Evolutionary conservation across 2,329 filamentous ascomycete genomes (phyloP).

Genomic region (Escovopsis weberi): DNA sequence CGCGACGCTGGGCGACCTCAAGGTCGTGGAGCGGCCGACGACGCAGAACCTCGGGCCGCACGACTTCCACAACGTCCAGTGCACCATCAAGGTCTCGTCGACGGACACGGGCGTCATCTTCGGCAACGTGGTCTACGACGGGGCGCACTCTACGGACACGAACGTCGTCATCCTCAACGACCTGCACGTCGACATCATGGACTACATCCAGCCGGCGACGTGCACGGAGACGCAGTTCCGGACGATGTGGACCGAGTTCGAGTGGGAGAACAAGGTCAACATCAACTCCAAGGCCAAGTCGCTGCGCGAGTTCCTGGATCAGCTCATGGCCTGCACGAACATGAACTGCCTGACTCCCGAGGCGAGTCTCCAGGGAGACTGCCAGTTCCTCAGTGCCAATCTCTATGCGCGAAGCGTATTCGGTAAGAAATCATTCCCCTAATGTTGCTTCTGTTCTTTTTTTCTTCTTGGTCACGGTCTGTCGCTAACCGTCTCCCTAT

Average conservation of each 20-base stretch:
- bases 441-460: too few species aligned
- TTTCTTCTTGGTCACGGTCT: background rate
- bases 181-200: conserved; percentile 98
- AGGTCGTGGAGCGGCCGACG: conserved; percentile 91
- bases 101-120: conserved; percentile 98
- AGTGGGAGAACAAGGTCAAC: conserved; percentile 99
- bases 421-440: conserved; percentile 45
- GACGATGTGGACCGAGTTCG: conserved; percentile 99
- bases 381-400: conserved; percentile 94
- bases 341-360: conserved; percentile 97
- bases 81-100: conserved; percentile 95
- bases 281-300: conserved; percentile 96
- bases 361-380: conserved; percentile 91
- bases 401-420: conserved; percentile 94
- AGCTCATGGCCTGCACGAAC: conserved; percentile 95
- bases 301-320: conserved; percentile 79
- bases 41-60: conserved; percentile 92
- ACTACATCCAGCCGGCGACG: conserved; percentile 94
- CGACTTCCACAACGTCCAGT: conserved; percentile 96
- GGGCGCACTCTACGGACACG: conserved; percentile 77
- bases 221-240: conserved; percentile 98
- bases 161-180: conserved; percentile 98
- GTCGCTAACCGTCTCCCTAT: background rate
- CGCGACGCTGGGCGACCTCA: conserved; percentile 92
- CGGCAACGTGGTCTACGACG: conserved; percentile 96